A percentile compares a stretch with the other conserved stretches of the same genome.
These are phyloP conservation scores for Chaetomium olivaceum DNA, from an alignment of 2,329 filamentous ascomycete genomes.

Conservation along the genomic window DNA sequence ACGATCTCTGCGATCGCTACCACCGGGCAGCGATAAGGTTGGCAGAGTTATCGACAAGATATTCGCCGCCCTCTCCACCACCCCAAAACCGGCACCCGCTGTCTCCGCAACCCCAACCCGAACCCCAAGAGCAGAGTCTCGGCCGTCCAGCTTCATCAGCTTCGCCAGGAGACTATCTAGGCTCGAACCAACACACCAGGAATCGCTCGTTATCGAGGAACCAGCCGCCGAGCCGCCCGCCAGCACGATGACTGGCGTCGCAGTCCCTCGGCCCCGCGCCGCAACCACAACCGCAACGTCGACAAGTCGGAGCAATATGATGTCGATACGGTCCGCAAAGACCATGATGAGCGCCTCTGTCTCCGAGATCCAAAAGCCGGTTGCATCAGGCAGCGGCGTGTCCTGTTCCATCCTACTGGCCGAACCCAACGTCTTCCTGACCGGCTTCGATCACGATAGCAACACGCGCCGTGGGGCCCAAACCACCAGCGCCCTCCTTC, in stretches of 20 bases:
- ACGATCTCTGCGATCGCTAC: constrained; percentile 37
- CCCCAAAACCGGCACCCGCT: constrained; percentile 25
- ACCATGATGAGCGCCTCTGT: constrained; percentile 52
- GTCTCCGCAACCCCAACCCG: constrained; percentile 22
- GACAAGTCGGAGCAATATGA: constrained; percentile 51
- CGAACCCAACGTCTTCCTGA: constrained; percentile 77
- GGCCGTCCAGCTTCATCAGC: constrained; percentile 32
- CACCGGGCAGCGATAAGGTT: constrained; percentile 39
- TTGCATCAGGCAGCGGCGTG: constrained; percentile 77
- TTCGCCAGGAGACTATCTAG: constrained; percentile 32
- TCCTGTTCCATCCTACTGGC: constrained; percentile 72
- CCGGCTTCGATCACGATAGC: constrained; percentile 74
- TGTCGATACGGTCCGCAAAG: constrained; percentile 54
- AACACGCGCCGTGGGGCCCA: constrained; percentile 55
- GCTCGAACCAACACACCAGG: constrained; percentile 17
- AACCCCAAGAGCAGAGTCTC: constrained; percentile 21
- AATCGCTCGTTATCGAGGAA: constrained; percentile 15
- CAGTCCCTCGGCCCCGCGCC: constrained; percentile 33
- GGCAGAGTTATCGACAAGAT: constrained; percentile 35
- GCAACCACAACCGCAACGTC: constrained; percentile 31
- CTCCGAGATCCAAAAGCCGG: constrained; percentile 66
- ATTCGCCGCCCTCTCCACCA: constrained; percentile 32
- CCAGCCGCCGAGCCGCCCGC: constrained; percentile 16
- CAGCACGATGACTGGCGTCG: constrained; percentile 39
- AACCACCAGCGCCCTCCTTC: constrained; percentile 74